A percentile compares a stretch with the other conserved stretches of the same genome.
phyloP scores from a whole-genome alignment of 176 grass and related monocot genomes.

The Aegilops bicornis region DNA sequence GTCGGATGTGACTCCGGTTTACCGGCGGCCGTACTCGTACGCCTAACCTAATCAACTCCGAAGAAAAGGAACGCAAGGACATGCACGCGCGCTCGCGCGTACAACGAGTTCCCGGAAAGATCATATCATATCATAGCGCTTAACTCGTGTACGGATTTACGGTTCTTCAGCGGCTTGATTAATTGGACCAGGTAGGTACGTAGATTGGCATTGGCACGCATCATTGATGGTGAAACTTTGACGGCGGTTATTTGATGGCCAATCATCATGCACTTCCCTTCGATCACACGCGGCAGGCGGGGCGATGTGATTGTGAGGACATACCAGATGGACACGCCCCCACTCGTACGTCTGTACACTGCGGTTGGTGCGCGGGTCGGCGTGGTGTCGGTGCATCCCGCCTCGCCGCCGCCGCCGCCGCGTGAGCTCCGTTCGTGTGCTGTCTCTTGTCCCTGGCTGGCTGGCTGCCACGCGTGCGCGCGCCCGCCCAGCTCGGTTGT shows the following conservation, averaged over 20 bases:
- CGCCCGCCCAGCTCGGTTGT: neutral
- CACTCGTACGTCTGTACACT: neutral
- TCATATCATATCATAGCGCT: neutral
- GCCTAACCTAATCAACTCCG: constrained; percentile 6
- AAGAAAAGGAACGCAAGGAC: neutral
- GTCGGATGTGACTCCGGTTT: neutral
- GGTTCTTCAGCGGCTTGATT: neutral
- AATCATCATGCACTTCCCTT: neutral
- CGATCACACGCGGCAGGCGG: neutral
- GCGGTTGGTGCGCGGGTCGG: neutral
- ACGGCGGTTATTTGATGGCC: neutral
- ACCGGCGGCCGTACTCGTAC: constrained; percentile 33
- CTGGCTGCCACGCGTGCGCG: neutral
- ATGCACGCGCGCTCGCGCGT: neutral
- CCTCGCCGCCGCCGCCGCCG: neutral
- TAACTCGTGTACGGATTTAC: neutral
- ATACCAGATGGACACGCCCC: neutral
- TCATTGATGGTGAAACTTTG: constrained; percentile 23
- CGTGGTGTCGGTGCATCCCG: neutral
- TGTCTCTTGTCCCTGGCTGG: neutral
- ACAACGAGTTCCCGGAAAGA: neutral
- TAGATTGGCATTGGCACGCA: neutral
- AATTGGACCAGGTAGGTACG: neutral
- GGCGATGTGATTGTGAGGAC: neutral
- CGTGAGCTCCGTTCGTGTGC: neutral